Evolutionary conservation across 331 rosid species (phyloP), one percentile per base, ranked within the genome.

Genomic region (Rosa hybrid): DNA sequence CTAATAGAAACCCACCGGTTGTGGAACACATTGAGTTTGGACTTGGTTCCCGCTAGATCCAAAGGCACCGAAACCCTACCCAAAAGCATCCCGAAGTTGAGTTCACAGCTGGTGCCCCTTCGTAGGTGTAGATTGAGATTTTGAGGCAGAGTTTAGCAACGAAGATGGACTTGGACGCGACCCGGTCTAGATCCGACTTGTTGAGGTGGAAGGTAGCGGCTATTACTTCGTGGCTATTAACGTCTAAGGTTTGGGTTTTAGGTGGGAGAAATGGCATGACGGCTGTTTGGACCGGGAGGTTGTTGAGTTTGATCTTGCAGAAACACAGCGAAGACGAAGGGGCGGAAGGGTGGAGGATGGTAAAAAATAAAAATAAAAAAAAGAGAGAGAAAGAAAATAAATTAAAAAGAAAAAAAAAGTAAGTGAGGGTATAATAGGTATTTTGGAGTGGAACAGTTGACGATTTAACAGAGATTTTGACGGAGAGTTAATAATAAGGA

Each of bases 271-370:
- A 91, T 0, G 97, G 95, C 3, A 94, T 92, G 2, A 87, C 71
- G 10, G 91, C 90, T 18, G 90, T 88, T 46, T 93, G 96, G 0
- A 81, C 78, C 7, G 93, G 91, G 23, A 90, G 85, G 65, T 84
- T 79, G 71, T 90, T 90, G 62, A 93, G 88, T 41, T 79, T 90
- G 80, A 93, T 87, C 48, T 87, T 91, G 77, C 97, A 93, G 81
- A 91, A 92, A 1, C 97, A 91, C 0, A 95, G 95, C 2, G 98
- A 89, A 0, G 97, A 91, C 1, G 97, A 91, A 0, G 95, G 98
- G 39, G 2, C 2, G 30, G 30, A 27, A 27, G 30, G 30, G 30
- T 27, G 30, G 30, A 1, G 30, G 30, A 27, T 27, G 30, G 30
- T 27, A 27, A 27, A 27, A 27, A 27, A 27, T 27, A 27, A 27